Conservation (phyloP, 148 eudicot species). For the Camellia japonica region DNA sequence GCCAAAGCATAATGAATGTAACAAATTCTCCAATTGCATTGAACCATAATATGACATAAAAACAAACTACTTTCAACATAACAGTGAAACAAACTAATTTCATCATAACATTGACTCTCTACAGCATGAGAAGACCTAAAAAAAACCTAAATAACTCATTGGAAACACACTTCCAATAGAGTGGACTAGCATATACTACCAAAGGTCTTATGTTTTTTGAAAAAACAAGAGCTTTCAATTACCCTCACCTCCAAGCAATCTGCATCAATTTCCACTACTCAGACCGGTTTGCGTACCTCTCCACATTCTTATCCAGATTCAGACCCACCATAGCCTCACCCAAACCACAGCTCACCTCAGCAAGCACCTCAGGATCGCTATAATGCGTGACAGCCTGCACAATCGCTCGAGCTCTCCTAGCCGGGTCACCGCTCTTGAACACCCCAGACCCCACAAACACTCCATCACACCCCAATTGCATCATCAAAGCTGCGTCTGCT, state of each 20-base stretch:
- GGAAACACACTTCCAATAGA: neutral
- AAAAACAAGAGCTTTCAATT: neutral
- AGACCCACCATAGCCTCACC: slow-evolving; percentile 87
- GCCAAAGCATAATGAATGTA: neutral
- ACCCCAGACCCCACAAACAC: slow-evolving; percentile 81
- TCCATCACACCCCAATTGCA: slow-evolving; percentile 85
- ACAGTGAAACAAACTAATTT: neutral
- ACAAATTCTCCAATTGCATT: neutral
- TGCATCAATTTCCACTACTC: slow-evolving; percentile 25
- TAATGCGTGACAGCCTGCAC: slow-evolving; percentile 88
- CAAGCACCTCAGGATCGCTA: slow-evolving; percentile 70
- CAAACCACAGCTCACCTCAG: slow-evolving; percentile 72
- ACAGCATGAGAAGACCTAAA: neutral
- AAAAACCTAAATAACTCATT: neutral
- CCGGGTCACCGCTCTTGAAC: slow-evolving; percentile 76
- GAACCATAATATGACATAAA: neutral
- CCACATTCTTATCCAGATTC: slow-evolving; percentile 65
- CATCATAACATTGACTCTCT: neutral
- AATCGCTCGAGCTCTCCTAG: slow-evolving; percentile 58
- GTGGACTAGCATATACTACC: neutral
- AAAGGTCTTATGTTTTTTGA: neutral
- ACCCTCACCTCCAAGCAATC: neutral
- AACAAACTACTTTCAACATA: neutral
- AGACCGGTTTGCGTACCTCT: slow-evolving; percentile 69
- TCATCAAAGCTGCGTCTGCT: slow-evolving; percentile 89